These are phyloP conservation scores for Melastoma malabathricum DNA, from an alignment of 345 rosid genomes.

Conservation along the genomic window DNA sequence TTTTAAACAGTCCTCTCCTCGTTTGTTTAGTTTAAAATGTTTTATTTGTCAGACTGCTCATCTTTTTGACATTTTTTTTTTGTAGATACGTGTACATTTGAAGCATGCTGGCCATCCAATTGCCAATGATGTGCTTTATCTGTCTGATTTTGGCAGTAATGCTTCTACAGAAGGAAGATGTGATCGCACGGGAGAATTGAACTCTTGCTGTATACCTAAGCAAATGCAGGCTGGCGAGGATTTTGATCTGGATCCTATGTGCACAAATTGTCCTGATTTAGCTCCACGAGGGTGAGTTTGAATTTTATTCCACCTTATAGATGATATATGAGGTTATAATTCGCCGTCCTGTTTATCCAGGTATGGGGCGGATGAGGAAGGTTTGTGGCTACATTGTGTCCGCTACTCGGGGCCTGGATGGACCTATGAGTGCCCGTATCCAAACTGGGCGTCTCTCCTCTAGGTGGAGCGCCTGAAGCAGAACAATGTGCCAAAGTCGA, in stretches of 20 bases:
- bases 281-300: conserved; percentile 60
- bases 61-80: background rate
- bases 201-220: conserved; percentile 9
- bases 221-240: conserved; percentile 30
- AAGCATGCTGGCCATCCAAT: conserved; percentile 75
- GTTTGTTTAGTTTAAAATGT: background rate
- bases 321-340: background rate
- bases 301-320: background rate
- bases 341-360: conserved; percentile 17
- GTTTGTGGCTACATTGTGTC: conserved; percentile 66
- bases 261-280: conserved; percentile 65
- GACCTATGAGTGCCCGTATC: conserved; percentile 65
- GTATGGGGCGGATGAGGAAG: conserved; percentile 53
- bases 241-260: conserved; percentile 69
- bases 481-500: too few relatives aligned
- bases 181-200: conserved; percentile 34
- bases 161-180: conserved; percentile 23
- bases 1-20: too few relatives aligned
- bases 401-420: conserved; percentile 71
- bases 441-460: conserved; percentile 48
- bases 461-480: conserved; percentile 2
- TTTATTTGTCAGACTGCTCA: background rate
- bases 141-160: conserved; percentile 24
- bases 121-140: conserved; percentile 81
- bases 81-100: conserved; percentile 87